Evolutionary conservation across 441 rosid species (phyloP).

Genomic region (Populus hybrid): DNA sequence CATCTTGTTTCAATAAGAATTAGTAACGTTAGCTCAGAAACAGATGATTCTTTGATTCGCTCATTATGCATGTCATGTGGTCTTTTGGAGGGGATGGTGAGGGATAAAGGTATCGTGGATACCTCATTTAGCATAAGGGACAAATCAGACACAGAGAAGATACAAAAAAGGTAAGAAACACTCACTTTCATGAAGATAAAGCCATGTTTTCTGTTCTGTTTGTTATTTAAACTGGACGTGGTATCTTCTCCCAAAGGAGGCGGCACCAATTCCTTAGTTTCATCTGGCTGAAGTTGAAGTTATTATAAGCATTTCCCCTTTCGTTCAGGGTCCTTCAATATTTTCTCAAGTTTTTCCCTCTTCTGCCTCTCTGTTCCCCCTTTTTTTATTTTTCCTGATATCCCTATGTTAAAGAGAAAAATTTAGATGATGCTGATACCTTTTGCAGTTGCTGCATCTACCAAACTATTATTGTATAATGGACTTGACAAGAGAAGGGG

Average conservation of each 20-base stretch:
- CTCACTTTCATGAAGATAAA: background rate
- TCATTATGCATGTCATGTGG: constrained; percentile 27
- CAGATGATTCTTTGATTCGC: constrained; percentile 34
- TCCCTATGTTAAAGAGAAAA: background rate
- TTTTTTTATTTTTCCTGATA: too few species aligned
- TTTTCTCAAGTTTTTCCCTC: background rate
- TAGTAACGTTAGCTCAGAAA: constrained; percentile 29
- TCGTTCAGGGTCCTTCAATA: background rate
- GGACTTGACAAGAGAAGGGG: background rate
- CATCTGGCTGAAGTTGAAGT: background rate
- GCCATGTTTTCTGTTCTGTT: background rate
- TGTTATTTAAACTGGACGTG: background rate
- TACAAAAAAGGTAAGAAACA: constrained; percentile 27
- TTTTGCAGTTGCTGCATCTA: background rate
- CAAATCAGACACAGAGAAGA: constrained; percentile 18
- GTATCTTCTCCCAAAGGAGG: background rate
- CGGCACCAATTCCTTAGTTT: background rate
- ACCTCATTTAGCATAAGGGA: constrained; percentile 24
- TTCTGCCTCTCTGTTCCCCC: background rate
- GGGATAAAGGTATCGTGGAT: constrained; percentile 25
- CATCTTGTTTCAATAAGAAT: constrained; percentile 25
- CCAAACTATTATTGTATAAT: background rate
- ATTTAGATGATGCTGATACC: background rate
- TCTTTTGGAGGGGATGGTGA: constrained; percentile 29
- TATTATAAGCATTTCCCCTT: background rate